Evolutionary conservation across 176 grass and related monocot species (phyloP), one percentile per base, ranked within the genome.

Genomic region (Juncus inflexus): DNA sequence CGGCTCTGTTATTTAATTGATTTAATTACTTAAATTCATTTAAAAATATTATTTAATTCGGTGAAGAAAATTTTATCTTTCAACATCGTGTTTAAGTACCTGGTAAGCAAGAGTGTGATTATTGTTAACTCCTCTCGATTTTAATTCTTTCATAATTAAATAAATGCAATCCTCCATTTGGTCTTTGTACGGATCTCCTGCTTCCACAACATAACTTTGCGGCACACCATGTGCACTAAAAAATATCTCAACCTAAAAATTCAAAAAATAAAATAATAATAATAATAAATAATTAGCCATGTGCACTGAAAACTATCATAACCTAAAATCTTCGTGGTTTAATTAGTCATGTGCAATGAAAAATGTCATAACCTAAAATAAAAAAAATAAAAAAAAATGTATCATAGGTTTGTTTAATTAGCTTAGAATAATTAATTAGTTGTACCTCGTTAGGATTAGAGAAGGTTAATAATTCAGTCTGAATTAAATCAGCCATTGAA

Each of bases 221-320:
- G 95, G 95, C 40, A 99, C 95, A 75, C 89, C 95, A 84, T 99
- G 95, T 63, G 95, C 83, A 66, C 95, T 90, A 63, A 94, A 99
- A 85, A 99, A 94, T 90, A 99, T 84, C 89, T 60, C 52, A 11
- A 76, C 13, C 3, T 70, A 58, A 58, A 55, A 71, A 28, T 28
- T 42, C 40, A 58, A 10, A 15, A 43, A 15, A 70, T 28, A 13
- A 43, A 47, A 47, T 56, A 47, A 57, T n/a, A n/a, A n/a, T n/a
- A n/a, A n/a, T n/a, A 28, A 28, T 1, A 28, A 28, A 28, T 28
- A 28, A 28, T 28, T 28, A 28, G 19, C 89, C 95, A 84, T 99
- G 95, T 63, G 95, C 83, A 66, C 95, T 90, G 62, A 94, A 99
- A 85, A 99, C 89, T 90, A 99, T 84, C 89, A 84, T 97, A 75